Percentiles rank a stretch among this genome's conserved stretches.
Evolutionary conservation across 2,329 filamentous ascomycete species (phyloP).

Genomic region (Metarhizium humberi): DNA sequence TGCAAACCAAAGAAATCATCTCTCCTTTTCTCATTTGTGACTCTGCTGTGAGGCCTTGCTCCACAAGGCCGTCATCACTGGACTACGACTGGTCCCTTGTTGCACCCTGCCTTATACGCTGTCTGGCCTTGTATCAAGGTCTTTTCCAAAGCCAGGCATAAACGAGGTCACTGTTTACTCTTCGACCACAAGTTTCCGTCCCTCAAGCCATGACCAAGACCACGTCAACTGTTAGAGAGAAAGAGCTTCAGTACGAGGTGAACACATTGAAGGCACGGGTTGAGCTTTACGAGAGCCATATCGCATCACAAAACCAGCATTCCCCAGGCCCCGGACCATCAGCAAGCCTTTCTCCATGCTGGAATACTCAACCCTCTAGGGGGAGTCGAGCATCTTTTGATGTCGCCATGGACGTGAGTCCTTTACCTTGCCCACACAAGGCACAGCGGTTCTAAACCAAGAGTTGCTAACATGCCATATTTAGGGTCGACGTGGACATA

Average conservation of each 20-base stretch:
- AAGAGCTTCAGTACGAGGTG: neutral
- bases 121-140: neutral
- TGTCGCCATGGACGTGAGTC: conserved; percentile 5
- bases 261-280: neutral
- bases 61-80: neutral
- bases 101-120: neutral
- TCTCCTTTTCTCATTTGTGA: neutral
- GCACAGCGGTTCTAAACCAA: neutral
- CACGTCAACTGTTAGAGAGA: neutral
- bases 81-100: neutral
- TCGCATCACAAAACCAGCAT: neutral
- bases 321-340: neutral
- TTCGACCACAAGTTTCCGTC: neutral
- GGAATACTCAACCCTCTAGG: neutral
- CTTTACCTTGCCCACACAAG: neutral
- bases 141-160: neutral
- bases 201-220: neutral
- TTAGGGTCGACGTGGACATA: neutral
- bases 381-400: neutral
- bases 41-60: neutral
- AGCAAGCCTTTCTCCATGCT: neutral
- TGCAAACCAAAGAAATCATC: neutral
- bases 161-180: neutral
- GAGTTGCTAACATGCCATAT: neutral
- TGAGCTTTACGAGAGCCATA: neutral